Base-by-base conservation (phyloP, 2,329 filamentous ascomycete species). In the Claviceps monticola region DNA sequence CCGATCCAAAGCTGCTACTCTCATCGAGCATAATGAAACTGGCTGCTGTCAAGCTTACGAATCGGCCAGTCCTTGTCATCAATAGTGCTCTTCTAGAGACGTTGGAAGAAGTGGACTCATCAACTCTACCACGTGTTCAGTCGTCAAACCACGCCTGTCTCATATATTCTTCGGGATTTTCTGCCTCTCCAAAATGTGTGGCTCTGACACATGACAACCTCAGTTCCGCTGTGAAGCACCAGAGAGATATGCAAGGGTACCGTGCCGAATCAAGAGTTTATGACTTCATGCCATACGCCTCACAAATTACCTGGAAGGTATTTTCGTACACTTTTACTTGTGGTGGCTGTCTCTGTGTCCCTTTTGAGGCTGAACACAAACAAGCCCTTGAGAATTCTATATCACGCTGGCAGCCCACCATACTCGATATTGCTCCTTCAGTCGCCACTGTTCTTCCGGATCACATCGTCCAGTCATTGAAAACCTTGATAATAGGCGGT, bases 241-340 rank as follows among this genome's bases (percentile, higher is more conserved):
- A 54, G 14, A 23, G 51, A 14, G 17, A 43, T 38, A 21, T 37
- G 9, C 50, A 49, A 38, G 49, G 53, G 4, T 54, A 49, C 26
- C 42, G n/a, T 16, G n/a, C 42, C 17, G 41, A n/a, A 17, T 51
- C 49, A 26, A 48, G 53, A n/a, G 53, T 54, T 16, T 51, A 51
- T 19, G 53, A 54, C 36, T 54, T 51, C 9, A 51, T 51, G 50
- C 44, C 44, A n/a, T 42, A 47, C 34, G n/a, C 21, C 14, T 49
- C 39, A n/a, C n/a, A 13, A n/a, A 29, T 46, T 41, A 17, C 37
- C 16, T 51, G 50, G 50, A 34, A 51, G 41, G 26, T 47, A 4
- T 41, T 51, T n/a, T 16, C 37, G 23, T 19, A 49, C 23, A 47
- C 44, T 0, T 41, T 51, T 42, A 47, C 37, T 26, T 34, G 17